These are phyloP conservation scores for Solanum chacoense DNA, from an alignment of 305 asterid species.

Conservation along the genomic window DNA sequence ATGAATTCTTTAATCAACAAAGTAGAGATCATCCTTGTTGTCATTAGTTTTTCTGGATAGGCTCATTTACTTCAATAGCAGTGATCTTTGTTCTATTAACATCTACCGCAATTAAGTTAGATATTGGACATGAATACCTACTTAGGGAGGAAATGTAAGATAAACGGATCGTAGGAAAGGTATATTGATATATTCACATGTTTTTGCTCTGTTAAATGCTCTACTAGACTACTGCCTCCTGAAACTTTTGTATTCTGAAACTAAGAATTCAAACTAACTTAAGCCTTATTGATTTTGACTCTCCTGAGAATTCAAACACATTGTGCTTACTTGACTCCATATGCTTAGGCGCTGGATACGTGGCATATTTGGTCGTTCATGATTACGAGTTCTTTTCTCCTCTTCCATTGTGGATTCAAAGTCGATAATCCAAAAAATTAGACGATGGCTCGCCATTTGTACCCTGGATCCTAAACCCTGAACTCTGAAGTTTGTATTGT, in stretches of 20 bases:
- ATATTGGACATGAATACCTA: neutral
- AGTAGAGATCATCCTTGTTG: neutral
- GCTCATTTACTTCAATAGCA: neutral
- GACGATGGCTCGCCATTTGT: neutral
- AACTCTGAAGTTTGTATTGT: neutral
- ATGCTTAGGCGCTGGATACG: conserved; percentile 65
- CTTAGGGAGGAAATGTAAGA: neutral
- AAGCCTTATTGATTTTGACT: neutral
- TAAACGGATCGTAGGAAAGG: neutral
- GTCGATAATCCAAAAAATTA: neutral
- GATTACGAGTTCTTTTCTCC: conserved; percentile 10
- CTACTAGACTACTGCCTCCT: neutral
- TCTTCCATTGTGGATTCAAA: neutral
- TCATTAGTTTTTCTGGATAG: neutral
- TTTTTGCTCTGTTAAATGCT: neutral
- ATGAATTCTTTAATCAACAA: neutral
- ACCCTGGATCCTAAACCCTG: neutral
- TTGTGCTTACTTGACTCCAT: neutral
- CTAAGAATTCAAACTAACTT: neutral
- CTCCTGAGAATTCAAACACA: neutral
- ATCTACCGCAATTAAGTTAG: neutral
- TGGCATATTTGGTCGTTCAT: conserved; percentile 41
- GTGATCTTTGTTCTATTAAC: neutral
- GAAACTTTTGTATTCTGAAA: neutral
- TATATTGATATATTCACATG: neutral